Conservation (phyloP, 1,139 yeast genomes). For the Wickerhamomyces sp. region DNA sequence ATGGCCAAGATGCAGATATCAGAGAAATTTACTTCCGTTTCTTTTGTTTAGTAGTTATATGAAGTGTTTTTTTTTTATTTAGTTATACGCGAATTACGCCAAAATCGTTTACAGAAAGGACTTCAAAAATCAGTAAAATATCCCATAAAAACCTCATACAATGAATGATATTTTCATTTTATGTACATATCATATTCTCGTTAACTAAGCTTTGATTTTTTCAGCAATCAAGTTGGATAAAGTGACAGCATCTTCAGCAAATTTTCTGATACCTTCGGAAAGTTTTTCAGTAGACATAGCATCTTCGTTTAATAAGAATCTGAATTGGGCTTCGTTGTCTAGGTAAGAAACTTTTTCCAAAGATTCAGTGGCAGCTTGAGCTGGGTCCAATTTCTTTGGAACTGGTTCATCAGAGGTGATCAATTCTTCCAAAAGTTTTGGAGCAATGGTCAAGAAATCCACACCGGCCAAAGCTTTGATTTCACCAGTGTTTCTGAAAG, state of each 20-base stretch:
- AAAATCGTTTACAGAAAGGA: background rate
- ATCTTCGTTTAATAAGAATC: slow-evolving; percentile 90
- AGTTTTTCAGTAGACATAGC: slow-evolving; percentile 99
- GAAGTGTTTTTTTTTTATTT: background rate
- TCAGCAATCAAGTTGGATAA: slow-evolving; percentile 74
- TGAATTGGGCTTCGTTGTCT: slow-evolving; percentile 85
- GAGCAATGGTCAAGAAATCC: slow-evolving; percentile 95
- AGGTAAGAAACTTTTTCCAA: slow-evolving; percentile 75
- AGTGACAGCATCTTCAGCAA: slow-evolving; percentile 90
- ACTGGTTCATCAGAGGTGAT: slow-evolving; percentile 71
- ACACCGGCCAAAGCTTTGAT: slow-evolving; percentile 96
- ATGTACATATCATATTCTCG: slow-evolving; percentile 15
- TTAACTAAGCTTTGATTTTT: slow-evolving; percentile 47
- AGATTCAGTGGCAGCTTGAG: slow-evolving; percentile 48
- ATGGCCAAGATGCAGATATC: too few species aligned
- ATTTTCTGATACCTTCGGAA: slow-evolving; percentile 95
- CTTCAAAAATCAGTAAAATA: background rate
- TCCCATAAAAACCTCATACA: background rate
- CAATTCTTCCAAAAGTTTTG: slow-evolving; percentile 87
- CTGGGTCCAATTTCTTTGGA: slow-evolving; percentile 73
- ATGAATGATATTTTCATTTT: slow-evolving; percentile 10
- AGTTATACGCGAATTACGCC: background rate
- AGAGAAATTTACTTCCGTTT: too few species aligned
- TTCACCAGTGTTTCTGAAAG: slow-evolving; percentile 97
- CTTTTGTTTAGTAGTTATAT: too few species aligned